phyloP scores from a whole-genome alignment of 441 rosid genomes.

The Euphorbia schlechtendalii region DNA sequence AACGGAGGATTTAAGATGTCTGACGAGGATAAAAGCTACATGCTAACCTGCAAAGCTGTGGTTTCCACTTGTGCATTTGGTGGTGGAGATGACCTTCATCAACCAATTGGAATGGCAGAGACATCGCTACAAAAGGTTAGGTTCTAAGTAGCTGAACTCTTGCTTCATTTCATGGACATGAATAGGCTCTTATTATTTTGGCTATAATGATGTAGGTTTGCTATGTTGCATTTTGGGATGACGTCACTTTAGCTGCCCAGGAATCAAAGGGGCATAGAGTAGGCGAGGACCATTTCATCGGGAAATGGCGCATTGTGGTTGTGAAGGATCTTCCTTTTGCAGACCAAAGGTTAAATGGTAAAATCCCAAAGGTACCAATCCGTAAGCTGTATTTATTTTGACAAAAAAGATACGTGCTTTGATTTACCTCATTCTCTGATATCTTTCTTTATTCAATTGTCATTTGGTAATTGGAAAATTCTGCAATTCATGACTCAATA shows the following conservation, averaged over 20 bases:
- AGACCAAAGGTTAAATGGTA: conserved; percentile 93
- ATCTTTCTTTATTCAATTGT: not conserved
- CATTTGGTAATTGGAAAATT: not conserved
- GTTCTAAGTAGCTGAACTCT: conserved; percentile 14
- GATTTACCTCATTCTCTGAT: not conserved
- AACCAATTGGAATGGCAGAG: conserved; percentile 83
- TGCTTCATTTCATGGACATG: conserved; percentile 8
- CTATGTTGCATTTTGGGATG: conserved; percentile 97
- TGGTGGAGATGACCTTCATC: conserved; percentile 95
- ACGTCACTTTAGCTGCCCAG: conserved; percentile 71
- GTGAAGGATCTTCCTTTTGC: conserved; percentile 79
- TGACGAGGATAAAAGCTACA: conserved; percentile 60
- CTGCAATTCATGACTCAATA: not conserved
- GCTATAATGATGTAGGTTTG: conserved; percentile 55
- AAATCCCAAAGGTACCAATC: conserved; percentile 81
- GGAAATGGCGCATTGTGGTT: conserved; percentile 86
- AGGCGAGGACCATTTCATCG: conserved; percentile 54
- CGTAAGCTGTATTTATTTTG: not conserved
- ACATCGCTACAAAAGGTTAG: conserved; percentile 66
- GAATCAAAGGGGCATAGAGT: conserved; percentile 52
- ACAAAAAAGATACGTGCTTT: not conserved
- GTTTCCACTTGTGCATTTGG: conserved; percentile 97
- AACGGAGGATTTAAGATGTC: conserved; percentile 68
- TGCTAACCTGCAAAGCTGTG: conserved; percentile 59
- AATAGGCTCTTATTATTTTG: not conserved